Conservation (phyloP, 164 flowering plant species). For the Chloranthus sessilifolius region DNA sequence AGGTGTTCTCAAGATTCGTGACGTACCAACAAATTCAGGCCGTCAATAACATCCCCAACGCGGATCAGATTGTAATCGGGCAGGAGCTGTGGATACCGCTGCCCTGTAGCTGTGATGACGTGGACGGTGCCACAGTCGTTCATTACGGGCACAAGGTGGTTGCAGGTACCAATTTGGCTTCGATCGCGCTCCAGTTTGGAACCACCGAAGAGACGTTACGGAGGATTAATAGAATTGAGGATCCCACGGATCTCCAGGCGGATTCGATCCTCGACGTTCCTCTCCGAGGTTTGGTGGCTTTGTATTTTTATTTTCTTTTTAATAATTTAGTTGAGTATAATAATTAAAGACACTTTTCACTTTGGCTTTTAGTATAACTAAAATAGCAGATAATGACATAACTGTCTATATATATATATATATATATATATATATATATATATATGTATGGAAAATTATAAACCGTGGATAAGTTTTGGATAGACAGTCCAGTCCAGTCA, state of each 20-base stretch:
- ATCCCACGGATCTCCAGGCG: constrained; percentile 30
- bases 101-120: constrained; percentile 66
- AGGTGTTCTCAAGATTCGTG: constrained; percentile 37
- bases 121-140: constrained; percentile 32
- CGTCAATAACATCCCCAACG: constrained; percentile 33
- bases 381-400: too few relatives aligned
- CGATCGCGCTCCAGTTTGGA: constrained; percentile 35
- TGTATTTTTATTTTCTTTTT: too few relatives aligned
- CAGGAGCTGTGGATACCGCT: constrained; percentile 52
- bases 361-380: too few relatives aligned
- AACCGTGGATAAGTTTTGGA: too few relatives aligned
- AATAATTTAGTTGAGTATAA: too few relatives aligned
- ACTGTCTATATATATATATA: too few relatives aligned
- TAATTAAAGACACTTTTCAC: too few relatives aligned
- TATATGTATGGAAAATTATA: too few relatives aligned
- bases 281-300: constrained; percentile 56
- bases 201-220: constrained; percentile 22
- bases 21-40: constrained; percentile 28
- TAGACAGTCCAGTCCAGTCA: too few relatives aligned
- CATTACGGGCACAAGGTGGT: constrained; percentile 51
- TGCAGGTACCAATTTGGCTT: constrained; percentile 28
- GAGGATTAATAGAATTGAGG: constrained; percentile 28
- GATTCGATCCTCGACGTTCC: constrained; percentile 49
- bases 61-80: constrained; percentile 24
- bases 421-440: too few relatives aligned